Evolutionary conservation across 805 yeast genomes (phyloP), one percentile per base, ranked within the genome.

Genomic region (Teunomyces barrocoloradensis): DNA sequence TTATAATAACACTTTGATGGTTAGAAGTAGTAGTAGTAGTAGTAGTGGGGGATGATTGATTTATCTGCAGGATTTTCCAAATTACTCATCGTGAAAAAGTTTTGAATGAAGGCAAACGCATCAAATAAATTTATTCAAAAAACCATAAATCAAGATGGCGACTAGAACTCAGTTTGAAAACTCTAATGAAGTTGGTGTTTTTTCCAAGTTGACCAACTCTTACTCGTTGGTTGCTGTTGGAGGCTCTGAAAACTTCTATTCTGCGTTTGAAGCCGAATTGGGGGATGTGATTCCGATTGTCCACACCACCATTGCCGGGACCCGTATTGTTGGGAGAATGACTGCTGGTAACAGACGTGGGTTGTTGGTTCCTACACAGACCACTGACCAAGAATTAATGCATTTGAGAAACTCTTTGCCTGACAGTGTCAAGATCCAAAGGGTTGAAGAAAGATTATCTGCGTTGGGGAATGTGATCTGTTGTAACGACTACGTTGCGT

Each of bases 261-360:
- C 97, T 48, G 96, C 97, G 25, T 92, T 94, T 65, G 99, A 94
- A 77, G 96, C 97, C 45, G 97, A 94, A 71, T 77, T 95, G 54
- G 97, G 97, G 52, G 98, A 91, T 70, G 90, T 89, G 45, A 83
- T 94, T 53, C 99, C 99, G 45, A 89, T 94, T 61, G 94, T 89
- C 53, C 97, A 94, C 66, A 89, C 98, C 46, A 94, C 99, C 50
- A 94, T 94, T 60, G 97, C 97, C 28, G 99, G 99, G 59, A 91
- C 96, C 61, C 85, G 99, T 73, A 94, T 94, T 55, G 86, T 94
- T 51, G 99, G 99, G 62, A 82, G 99, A 70, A 87, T 94, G 95
- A 87, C 97, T 36, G 97, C 97, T 39, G 99, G 96, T 61, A 94
- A 94, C 80, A 86, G 99, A 77, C 83, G 98, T 68, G 99, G 99